A percentile compares a stretch with the other conserved stretches of the same genome.
These are phyloP conservation scores for Albatrellus ellisii DNA, from an alignment of 768 basidiomycete genomes.

Conservation along the genomic window DNA sequence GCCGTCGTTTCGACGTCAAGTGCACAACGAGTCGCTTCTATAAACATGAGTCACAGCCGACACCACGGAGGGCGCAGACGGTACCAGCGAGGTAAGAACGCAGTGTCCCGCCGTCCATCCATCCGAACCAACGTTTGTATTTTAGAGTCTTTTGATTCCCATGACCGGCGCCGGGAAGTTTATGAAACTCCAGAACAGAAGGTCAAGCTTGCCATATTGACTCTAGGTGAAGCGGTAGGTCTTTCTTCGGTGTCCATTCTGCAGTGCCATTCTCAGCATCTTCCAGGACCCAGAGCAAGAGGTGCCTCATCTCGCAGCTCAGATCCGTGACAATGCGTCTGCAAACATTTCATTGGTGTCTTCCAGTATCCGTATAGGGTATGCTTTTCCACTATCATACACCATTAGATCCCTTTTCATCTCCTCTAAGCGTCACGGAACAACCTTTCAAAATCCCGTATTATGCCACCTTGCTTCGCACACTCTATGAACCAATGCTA, in stretches of 20 bases:
- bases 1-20: neutral
- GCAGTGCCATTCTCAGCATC: neutral
- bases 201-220: slow-evolving; percentile 52
- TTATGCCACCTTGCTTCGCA: slow-evolving; percentile 69
- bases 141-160: slow-evolving; percentile 47
- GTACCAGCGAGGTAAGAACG: slow-evolving; percentile 16
- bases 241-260: neutral
- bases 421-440: slow-evolving; percentile 58
- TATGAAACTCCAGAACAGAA: slow-evolving; percentile 65
- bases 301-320: slow-evolving; percentile 48
- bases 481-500: slow-evolving; percentile 37
- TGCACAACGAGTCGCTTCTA: neutral
- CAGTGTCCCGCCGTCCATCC: neutral
- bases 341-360: slow-evolving; percentile 50
- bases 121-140: slow-evolving; percentile 1
- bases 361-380: slow-evolving; percentile 70
- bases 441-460: slow-evolving; percentile 90
- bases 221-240: slow-evolving; percentile 74
- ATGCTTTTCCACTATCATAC: slow-evolving; percentile 1
- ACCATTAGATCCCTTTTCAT: slow-evolving; percentile 6
- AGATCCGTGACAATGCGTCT: slow-evolving; percentile 46
- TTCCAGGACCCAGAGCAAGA: slow-evolving; percentile 59
- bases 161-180: slow-evolving; percentile 50
- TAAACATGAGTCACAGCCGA: slow-evolving; percentile 41
- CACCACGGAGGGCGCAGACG: slow-evolving; percentile 17